phyloP scores from a whole-genome alignment of 331 rosid species.

The Malus hybrid region DNA sequence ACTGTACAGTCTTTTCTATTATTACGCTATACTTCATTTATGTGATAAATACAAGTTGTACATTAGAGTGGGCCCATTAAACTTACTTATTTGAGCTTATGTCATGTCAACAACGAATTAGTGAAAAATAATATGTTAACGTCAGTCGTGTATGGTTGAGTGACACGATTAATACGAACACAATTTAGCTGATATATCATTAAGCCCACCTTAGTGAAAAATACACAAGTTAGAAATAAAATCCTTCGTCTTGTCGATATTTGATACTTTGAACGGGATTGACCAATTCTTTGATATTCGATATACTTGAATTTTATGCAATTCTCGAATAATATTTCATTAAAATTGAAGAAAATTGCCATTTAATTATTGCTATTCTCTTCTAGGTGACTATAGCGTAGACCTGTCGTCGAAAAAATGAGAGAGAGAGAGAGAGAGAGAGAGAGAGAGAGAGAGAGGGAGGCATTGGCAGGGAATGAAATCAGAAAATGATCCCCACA shows the following conservation, averaged over 20 bases:
- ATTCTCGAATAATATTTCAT: neutral
- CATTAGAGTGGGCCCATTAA: too few relatives aligned
- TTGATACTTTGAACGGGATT: neutral
- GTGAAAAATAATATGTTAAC: fast-evolving
- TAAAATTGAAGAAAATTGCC: neutral
- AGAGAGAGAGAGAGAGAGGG: neutral
- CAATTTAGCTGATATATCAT: fast-evolving
- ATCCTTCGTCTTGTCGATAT: neutral
- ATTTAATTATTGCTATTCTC: neutral
- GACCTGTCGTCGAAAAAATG: neutral
- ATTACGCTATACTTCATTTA: too few relatives aligned
- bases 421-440: neutral
- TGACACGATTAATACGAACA: too few relatives aligned
- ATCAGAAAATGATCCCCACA: slow-evolving; percentile 23
- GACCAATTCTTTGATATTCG: neutral
- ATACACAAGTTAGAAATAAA: neutral
- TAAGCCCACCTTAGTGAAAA: too few relatives aligned
- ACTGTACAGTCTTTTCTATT: too few relatives aligned
- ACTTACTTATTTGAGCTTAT: too few relatives aligned
- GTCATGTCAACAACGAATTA: too few relatives aligned
- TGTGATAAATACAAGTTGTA: too few relatives aligned
- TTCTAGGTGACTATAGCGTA: neutral
- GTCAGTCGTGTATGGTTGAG: fast-evolving
- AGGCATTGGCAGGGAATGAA: slow-evolving; percentile 6
- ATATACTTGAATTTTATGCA: neutral